Conservation (phyloP, 169 alveolate genomes). For the Plasmodium sp. region DNA sequence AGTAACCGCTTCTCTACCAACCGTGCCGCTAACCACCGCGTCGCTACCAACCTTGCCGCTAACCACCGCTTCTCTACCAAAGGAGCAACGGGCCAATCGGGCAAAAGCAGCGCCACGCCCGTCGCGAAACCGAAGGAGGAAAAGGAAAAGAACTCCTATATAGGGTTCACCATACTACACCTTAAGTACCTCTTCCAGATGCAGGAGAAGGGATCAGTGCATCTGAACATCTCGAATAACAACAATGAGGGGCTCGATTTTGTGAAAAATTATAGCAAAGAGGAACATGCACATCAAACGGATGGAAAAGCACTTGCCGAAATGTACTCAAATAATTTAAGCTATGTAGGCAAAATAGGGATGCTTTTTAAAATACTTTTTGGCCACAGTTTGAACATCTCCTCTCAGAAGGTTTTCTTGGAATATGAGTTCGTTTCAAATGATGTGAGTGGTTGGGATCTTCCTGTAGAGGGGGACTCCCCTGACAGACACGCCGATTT, state of each 20-base stretch:
- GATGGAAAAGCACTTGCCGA: background rate
- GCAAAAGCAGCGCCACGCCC: background rate
- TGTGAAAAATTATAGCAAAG: constrained; percentile 3
- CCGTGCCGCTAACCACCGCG: too few relatives aligned
- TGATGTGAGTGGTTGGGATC: background rate
- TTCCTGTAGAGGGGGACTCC: background rate
- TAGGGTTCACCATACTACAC: constrained; percentile 58
- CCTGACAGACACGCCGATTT: background rate
- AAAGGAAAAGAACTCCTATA: constrained; percentile 19
- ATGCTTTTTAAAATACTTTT: constrained; percentile 25
- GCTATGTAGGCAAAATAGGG: constrained; percentile 38
- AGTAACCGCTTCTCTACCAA: too few relatives aligned
- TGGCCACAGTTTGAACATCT: constrained; percentile 36
- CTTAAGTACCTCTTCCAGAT: constrained; percentile 26
- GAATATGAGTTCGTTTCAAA: background rate
- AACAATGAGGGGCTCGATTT: constrained; percentile 33
- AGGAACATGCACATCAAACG: constrained; percentile 12
- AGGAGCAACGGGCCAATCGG: background rate
- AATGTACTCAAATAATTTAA: constrained; percentile 6
- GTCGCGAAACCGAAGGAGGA: background rate
- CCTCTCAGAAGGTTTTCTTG: constrained; percentile 13
- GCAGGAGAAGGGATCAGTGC: constrained; percentile 34
- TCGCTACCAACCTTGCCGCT: background rate
- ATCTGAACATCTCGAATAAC: constrained; percentile 40
- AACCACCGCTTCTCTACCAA: background rate